phyloP scores from a whole-genome alignment of 106 monocot species.

The Dendrobium catenatum region DNA sequence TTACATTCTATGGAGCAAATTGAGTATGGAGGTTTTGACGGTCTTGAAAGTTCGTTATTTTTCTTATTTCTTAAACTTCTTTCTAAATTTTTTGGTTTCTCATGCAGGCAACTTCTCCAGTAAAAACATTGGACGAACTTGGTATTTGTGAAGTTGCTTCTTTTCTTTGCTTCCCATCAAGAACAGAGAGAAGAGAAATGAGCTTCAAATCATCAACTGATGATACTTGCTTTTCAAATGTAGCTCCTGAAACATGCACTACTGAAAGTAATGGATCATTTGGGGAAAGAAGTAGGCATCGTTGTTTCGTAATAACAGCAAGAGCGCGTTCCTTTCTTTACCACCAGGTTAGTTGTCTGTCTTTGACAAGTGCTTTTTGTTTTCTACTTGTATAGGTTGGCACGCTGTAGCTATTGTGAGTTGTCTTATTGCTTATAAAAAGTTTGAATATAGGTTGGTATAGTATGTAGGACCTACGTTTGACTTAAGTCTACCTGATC shows the following conservation, averaged over 20 bases:
- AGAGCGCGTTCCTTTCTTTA: slow-evolving; percentile 80
- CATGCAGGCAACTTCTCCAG: slow-evolving; percentile 74
- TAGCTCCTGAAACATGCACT: slow-evolving; percentile 1
- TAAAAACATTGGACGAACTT: slow-evolving; percentile 85
- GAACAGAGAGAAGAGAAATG: slow-evolving; percentile 25
- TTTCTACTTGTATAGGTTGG: too few species aligned
- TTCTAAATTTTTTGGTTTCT: not conserved
- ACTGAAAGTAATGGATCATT: slow-evolving; percentile 24
- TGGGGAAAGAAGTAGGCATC: slow-evolving; percentile 59
- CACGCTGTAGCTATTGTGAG: too few species aligned
- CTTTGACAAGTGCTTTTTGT: not conserved
- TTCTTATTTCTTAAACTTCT: not conserved
- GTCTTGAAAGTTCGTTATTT: not conserved
- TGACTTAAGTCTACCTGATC: too few species aligned
- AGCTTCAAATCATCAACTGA: slow-evolving; percentile 20
- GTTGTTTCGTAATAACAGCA: slow-evolving; percentile 70
- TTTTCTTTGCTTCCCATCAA: slow-evolving; percentile 54
- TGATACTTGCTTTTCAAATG: slow-evolving; percentile 9
- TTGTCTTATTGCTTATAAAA: too few species aligned
- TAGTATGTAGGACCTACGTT: too few species aligned
- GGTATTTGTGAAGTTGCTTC: slow-evolving; percentile 55
- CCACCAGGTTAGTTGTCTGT: slow-evolving; percentile 49
- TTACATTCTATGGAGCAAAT: not conserved
- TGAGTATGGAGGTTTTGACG: not conserved
- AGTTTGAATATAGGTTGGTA: too few species aligned